Evolutionary conservation across 1,284 basidiomycete genomes (phyloP).

Genomic region (Schizophyllum amplum): DNA sequence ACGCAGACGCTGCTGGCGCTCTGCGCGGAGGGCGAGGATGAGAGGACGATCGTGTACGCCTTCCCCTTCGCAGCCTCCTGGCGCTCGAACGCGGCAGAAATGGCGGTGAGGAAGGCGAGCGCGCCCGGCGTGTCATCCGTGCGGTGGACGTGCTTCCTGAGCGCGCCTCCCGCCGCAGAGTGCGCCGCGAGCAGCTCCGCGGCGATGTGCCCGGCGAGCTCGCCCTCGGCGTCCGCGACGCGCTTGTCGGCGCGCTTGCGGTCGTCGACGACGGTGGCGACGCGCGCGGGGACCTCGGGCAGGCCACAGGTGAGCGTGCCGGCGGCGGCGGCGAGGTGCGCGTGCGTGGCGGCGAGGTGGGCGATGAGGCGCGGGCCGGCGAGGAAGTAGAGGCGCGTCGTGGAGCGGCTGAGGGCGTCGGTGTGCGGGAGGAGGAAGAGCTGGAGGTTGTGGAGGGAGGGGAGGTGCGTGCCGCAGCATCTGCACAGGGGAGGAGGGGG

Average conservation of each 20-base stretch:
- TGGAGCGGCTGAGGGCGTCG: slow-evolving; percentile 49
- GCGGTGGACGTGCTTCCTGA: slow-evolving; percentile 44
- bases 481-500: slow-evolving; percentile 25
- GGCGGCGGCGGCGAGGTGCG: slow-evolving; percentile 45
- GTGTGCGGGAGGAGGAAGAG: slow-evolving; percentile 64
- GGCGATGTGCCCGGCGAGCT: slow-evolving; percentile 58
- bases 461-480: slow-evolving; percentile 84
- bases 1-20: slow-evolving; percentile 40
- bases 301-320: slow-evolving; percentile 59
- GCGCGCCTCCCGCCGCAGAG: slow-evolving; percentile 20
- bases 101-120: slow-evolving; percentile 52
- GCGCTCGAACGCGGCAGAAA: slow-evolving; percentile 41
- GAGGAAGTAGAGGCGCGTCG: slow-evolving; percentile 69
- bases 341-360: slow-evolving; percentile 50
- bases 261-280: slow-evolving; percentile 60
- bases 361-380: slow-evolving; percentile 68
- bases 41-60: slow-evolving; percentile 46
- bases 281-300: slow-evolving; percentile 57
- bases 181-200: slow-evolving; percentile 28
- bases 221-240: slow-evolving; percentile 55
- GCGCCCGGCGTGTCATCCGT: slow-evolving; percentile 54
- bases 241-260: slow-evolving; percentile 55
- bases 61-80: slow-evolving; percentile 17
- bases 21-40: slow-evolving; percentile 54
- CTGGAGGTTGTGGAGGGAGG: slow-evolving; percentile 63